These are phyloP conservation scores for Pinus tabuliformis DNA, from an alignment of 75 land plant species.

Conservation along the genomic window DNA sequence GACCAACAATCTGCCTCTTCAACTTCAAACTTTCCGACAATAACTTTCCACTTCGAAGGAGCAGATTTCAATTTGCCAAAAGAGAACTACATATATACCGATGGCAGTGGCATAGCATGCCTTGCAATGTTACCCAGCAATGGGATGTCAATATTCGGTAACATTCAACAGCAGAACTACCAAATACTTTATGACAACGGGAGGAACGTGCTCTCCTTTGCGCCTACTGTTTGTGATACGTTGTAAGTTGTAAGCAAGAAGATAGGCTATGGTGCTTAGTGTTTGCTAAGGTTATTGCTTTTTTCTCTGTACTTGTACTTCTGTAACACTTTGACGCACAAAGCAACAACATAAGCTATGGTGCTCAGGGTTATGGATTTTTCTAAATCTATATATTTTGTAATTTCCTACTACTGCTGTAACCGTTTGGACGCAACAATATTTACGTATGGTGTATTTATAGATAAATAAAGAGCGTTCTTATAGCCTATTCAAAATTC, in stretches of 20 bases:
- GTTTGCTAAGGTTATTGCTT: no score
- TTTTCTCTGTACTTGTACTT: no score
- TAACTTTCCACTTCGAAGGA: constrained; percentile 23
- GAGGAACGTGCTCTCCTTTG: background rate
- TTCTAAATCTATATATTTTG: no score
- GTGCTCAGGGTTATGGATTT: no score
- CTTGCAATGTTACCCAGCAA: constrained; percentile 17
- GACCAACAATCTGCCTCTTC: background rate
- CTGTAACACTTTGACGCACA: no score
- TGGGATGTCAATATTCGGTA: constrained; percentile 26
- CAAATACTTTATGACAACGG: constrained; percentile 16
- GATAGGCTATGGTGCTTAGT: no score
- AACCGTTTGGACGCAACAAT: no score
- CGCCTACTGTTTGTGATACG: background rate
- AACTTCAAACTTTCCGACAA: constrained; percentile 12
- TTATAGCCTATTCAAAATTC: no score
- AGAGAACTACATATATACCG: constrained; percentile 20
- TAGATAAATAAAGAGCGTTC: no score
- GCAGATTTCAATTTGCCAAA: constrained; percentile 12
- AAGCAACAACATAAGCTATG: no score
- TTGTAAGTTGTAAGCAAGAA: background rate
- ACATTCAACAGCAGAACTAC: constrained; percentile 30
- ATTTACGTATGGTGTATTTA: no score
- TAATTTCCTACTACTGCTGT: no score
- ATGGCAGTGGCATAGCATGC: constrained; percentile 12